Evolutionary conservation across 2,329 filamentous ascomycete genomes (phyloP).

Genomic region (Fusarium tuaranense): DNA sequence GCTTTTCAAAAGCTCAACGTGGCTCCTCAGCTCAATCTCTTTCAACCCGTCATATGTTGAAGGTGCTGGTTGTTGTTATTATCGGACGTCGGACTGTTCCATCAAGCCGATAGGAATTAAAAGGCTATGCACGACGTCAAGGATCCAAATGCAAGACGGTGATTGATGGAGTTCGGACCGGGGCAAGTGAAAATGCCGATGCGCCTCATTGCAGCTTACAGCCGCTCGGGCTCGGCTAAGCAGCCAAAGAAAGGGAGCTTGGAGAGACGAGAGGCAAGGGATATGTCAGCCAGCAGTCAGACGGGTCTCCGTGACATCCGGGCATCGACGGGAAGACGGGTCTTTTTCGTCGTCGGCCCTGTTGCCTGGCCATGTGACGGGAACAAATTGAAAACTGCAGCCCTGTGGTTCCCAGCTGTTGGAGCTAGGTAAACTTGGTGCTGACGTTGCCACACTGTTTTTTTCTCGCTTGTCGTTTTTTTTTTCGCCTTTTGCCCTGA

Average conservation of each 20-base stretch:
- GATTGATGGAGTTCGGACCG: constrained; percentile 29
- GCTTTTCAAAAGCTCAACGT: constrained; percentile 12
- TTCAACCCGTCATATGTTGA: constrained; percentile 13
- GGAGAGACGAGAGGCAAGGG: constrained; percentile 24
- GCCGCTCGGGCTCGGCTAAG: constrained; percentile 42
- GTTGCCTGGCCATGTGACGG: constrained; percentile 40
- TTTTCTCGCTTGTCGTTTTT: constrained; percentile 4
- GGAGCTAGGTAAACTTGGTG: constrained; percentile 16
- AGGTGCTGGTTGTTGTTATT: constrained; percentile 5
- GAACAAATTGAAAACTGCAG: constrained; percentile 37
- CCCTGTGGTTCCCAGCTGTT: constrained; percentile 34
- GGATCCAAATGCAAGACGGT: constrained; percentile 19
- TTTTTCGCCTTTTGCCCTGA: constrained; percentile 23
- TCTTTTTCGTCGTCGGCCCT: constrained; percentile 42
- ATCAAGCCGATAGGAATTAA: constrained; percentile 14
- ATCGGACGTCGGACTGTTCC: constrained; percentile 4
- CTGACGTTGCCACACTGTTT: constrained; percentile 33
- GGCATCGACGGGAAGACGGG: constrained; percentile 40
- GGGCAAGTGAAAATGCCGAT: constrained; percentile 38
- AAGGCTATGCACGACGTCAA: constrained; percentile 6
- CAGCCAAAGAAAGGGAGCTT: constrained; percentile 5
- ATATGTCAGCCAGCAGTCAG: constrained; percentile 40
- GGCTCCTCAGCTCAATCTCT: constrained; percentile 5
- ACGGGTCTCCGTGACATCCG: constrained; percentile 45
- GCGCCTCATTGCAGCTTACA: constrained; percentile 27